These are phyloP conservation scores for Scytalidium lignicola DNA, from an alignment of 2,329 filamentous ascomycete genomes.

Conservation along the genomic window DNA sequence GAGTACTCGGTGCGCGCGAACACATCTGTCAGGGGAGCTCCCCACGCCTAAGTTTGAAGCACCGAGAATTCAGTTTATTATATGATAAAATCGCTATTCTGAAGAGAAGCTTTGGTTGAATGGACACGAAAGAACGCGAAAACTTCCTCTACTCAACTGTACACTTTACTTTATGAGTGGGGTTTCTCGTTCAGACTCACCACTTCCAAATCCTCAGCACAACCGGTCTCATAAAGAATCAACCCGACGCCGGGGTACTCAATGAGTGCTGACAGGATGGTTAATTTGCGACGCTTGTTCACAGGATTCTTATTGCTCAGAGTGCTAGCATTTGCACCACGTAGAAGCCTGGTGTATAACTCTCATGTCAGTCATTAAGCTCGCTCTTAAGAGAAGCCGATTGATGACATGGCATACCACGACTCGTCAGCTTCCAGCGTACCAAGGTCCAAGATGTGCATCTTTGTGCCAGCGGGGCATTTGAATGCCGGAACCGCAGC, in stretches of 20 bases:
- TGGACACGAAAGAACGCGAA: too few species aligned
- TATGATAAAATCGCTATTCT: too few species aligned
- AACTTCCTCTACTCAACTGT: too few species aligned
- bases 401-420: not conserved
- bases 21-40: constrained; percentile 29
- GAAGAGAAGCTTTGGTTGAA: too few species aligned
- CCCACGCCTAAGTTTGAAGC: constrained; percentile 19
- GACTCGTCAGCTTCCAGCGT: not conserved
- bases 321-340: constrained; percentile 1
- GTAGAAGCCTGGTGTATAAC: not conserved
- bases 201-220: constrained; percentile 4
- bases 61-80: too few species aligned
- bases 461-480: constrained; percentile 3
- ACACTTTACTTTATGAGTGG: too few species aligned
- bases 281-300: constrained; percentile 2
- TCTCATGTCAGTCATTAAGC: too few species aligned
- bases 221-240: constrained; percentile 10
- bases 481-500: not conserved
- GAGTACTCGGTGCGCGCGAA: constrained; percentile 32
- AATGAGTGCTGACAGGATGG: constrained; percentile 1
- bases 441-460: constrained; percentile 1
- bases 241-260: constrained; percentile 8
- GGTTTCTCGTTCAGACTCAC: too few species aligned
- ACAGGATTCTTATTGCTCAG: not conserved
- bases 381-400: not conserved